Percentiles rank a stretch among this genome's conserved stretches.
phyloP scores from a whole-genome alignment of 192 early-diverging fungal species.

The Backusella morwellensis region DNA sequence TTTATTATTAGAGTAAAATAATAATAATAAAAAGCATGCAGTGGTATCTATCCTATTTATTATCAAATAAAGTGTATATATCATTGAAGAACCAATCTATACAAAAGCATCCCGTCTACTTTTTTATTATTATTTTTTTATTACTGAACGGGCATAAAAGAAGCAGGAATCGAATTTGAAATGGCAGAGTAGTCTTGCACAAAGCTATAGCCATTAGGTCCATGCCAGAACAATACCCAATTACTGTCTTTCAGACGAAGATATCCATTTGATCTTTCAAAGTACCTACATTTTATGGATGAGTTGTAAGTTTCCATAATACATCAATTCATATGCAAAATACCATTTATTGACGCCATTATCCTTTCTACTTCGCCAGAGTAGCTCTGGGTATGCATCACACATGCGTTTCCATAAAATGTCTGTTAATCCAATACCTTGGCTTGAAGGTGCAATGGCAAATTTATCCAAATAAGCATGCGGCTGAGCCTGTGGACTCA shows the following conservation, averaged over 20 bases:
- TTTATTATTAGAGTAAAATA: not conserved
- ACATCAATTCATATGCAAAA: not conserved
- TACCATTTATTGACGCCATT: conserved; percentile 97
- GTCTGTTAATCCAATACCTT: conserved; percentile 93
- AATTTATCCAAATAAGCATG: conserved; percentile 89
- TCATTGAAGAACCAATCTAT: not conserved
- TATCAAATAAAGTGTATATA: not conserved
- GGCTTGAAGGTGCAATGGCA: conserved; percentile 77
- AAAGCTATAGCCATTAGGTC: conserved; percentile 36
- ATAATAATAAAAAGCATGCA: not conserved
- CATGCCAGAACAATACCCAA: conserved; percentile 94
- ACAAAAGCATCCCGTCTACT: not conserved
- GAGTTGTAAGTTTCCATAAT: not conserved
- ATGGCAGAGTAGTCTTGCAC: conserved; percentile 24
- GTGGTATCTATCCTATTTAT: not conserved
- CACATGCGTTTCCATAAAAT: conserved; percentile 87
- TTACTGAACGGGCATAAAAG: conserved; percentile 10
- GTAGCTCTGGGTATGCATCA: conserved; percentile 64
- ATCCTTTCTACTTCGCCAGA: conserved; percentile 81
- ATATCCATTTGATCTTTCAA: conserved; percentile 87
- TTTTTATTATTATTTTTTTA: no score
- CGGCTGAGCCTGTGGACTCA: not conserved
- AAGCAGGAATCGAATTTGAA: conserved; percentile 30
- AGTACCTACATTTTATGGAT: conserved; percentile 59
- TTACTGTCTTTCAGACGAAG: conserved; percentile 55